Conservation (phyloP, 345 rosid species). For the Pelargonium nanum region DNA sequence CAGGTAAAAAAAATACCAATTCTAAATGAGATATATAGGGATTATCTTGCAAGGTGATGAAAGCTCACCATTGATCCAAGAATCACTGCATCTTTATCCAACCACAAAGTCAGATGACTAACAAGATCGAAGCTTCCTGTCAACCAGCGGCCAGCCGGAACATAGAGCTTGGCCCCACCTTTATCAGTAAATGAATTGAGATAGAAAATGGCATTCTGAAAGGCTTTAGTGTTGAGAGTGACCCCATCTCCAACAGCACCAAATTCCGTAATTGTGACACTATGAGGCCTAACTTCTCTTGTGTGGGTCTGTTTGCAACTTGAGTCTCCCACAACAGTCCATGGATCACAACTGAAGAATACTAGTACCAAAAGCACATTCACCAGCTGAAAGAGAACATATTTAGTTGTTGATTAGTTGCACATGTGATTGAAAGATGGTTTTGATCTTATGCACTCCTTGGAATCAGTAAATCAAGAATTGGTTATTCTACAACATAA, state of each 20-base stretch:
- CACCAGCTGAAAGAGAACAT: constrained; percentile 49
- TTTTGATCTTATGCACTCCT: neutral
- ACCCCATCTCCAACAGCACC: constrained; percentile 98
- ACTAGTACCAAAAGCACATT: constrained; percentile 63
- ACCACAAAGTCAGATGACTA: constrained; percentile 87
- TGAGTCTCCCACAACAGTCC: constrained; percentile 37
- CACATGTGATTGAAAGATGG: constrained; percentile 1
- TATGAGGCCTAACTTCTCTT: constrained; percentile 67
- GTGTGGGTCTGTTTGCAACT: constrained; percentile 41
- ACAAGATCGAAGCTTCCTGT: constrained; percentile 97
- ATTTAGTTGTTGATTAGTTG: constrained; percentile 7
- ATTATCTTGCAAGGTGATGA: constrained; percentile 4
- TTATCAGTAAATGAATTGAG: constrained; percentile 92
- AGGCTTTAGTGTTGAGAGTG: constrained; percentile 91
- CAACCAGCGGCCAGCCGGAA: constrained; percentile 91
- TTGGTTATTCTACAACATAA: neutral
- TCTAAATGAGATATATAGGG: neutral
- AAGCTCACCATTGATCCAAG: constrained; percentile 75
- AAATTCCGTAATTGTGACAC: constrained; percentile 89
- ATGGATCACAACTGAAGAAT: constrained; percentile 31
- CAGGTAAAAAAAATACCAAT: neutral
- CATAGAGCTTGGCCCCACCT: constrained; percentile 97
- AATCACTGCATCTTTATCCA: constrained; percentile 80
- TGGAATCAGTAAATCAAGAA: neutral
- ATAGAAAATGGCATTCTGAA: constrained; percentile 96